Conservation (phyloP, 768 basidiomycete genomes). For the Suillus weaverae region DNA sequence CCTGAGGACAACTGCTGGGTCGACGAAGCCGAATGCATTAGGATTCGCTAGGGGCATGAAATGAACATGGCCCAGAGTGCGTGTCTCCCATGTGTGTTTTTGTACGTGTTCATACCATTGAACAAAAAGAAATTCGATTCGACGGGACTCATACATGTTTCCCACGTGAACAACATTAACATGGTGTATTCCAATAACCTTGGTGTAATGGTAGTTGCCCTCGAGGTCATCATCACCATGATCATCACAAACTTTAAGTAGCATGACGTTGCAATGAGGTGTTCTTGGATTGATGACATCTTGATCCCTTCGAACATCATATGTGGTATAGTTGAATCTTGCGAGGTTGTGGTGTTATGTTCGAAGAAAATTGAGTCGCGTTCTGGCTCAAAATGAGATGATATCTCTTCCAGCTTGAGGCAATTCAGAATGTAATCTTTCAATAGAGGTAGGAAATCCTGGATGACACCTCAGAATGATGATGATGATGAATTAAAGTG, state of each 20-base stretch:
- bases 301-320: conserved; percentile 6
- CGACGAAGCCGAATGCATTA: neutral
- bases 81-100: too few relatives aligned
- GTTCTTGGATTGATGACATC: conserved; percentile 4
- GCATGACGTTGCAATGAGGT: neutral
- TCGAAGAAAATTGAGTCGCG: conserved; percentile 10
- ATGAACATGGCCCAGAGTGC: too few relatives aligned
- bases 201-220: neutral
- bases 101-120: neutral
- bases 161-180: neutral
- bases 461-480: neutral
- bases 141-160: neutral
- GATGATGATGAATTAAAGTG: too few relatives aligned
- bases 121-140: neutral
- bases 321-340: conserved; percentile 31
- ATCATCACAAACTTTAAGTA: too few relatives aligned
- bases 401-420: neutral
- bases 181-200: neutral
- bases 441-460: conserved; percentile 7
- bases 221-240: too few relatives aligned
- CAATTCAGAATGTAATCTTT: conserved; percentile 8
- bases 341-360: conserved; percentile 22
- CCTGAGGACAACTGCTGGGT: conserved; percentile 9
- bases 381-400: too few relatives aligned
- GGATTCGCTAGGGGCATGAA: too few relatives aligned